Base-by-base conservation (phyloP, 306 rosid species). In the Prosopis cineraria region DNA sequence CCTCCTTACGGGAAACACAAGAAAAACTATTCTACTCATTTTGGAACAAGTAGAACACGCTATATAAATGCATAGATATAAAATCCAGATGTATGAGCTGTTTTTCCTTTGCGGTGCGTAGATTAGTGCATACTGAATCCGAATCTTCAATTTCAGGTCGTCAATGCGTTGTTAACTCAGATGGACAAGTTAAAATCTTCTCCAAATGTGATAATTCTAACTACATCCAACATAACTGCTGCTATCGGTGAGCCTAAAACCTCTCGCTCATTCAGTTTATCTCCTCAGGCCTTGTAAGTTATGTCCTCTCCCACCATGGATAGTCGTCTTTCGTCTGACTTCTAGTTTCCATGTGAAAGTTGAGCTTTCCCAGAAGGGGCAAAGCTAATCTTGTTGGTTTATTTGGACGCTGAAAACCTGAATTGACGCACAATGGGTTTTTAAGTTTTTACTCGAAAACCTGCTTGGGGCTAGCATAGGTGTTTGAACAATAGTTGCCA, bases 101-200 rank as follows among this genome's bases (percentile, higher is more conserved):
- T 45, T 33, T 20, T 13, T 3, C 13, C 14, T 79, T 47, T 50
- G 50, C n/a, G 47, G 44, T 56, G 56, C 47, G 69, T 74, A 45
- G 34, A 39, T 73, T 66, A 39, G 59, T 69, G 30, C 33, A 41
- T 36, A 10, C 82, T 80, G 67, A 75, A 76, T 79, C 78, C 70
- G 77, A 45, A 83, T 73, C 62, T 72, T 81, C 69, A 29, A 37
- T 89, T 53, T 82, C 98, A 95, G 99, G 99, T 93, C 41, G 99
- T 95, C 81, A 95, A 93, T 83, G 99, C 99, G 7, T 84, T 95
- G 55, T 87, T 95, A 43, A 95, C 99, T 77, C 99, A 95, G 93
- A 81, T 95, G 86, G 99, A 95, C 88, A 95, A 93, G 84, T 85
- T 95, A 76, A 95, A 90, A 83, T 86, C 92, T 43, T 81, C 97